phyloP scores from a whole-genome alignment of 148 eudicot genomes.

The Spergularia marina region DNA sequence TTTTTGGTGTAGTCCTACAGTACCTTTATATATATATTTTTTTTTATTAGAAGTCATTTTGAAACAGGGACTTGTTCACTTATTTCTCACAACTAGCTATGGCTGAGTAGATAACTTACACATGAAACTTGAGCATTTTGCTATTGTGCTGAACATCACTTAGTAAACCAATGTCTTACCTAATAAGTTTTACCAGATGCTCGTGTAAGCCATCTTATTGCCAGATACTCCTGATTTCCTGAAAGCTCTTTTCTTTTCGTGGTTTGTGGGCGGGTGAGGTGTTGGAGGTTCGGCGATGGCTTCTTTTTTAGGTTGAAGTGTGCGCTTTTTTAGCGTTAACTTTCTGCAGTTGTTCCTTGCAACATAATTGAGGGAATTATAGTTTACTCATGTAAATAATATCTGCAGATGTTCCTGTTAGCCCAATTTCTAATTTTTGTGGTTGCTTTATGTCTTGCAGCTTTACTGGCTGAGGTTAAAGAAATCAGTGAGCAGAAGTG shows the following conservation, averaged over 20 bases:
- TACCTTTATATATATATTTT: no score
- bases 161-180: background rate
- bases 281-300: background rate
- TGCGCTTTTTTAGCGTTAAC: background rate
- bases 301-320: background rate
- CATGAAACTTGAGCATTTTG: background rate
- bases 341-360: background rate
- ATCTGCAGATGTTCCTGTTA: background rate
- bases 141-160: background rate
- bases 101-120: background rate
- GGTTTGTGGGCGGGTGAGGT: constrained; percentile 1
- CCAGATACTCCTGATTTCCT: background rate
- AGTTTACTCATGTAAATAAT: no score
- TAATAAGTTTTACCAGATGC: background rate
- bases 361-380: no score
- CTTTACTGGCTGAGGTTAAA: constrained; percentile 68
- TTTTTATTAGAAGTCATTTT: no score
- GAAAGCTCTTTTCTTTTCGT: background rate
- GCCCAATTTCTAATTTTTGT: background rate
- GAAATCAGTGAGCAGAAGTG: constrained; percentile 67
- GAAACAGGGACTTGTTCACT: background rate
- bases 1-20: no score
- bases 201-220: background rate
- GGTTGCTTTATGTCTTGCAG: constrained; percentile 36
- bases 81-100: background rate